Evolutionary conservation across 164 flowering plant genomes (phyloP), one percentile per base, ranked within the genome.

Genomic region (Pachysandra terminalis): DNA sequence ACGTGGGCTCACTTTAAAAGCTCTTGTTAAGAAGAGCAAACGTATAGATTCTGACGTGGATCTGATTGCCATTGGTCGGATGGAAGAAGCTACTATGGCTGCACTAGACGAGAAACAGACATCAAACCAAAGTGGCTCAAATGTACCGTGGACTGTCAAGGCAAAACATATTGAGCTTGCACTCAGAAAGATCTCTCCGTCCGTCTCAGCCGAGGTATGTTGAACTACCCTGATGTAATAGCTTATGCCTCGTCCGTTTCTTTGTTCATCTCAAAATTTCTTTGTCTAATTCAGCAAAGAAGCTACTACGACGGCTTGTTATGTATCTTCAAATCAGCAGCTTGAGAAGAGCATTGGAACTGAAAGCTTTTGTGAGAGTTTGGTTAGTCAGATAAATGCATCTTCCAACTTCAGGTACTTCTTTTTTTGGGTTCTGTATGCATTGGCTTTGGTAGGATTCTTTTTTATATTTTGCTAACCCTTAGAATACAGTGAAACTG

Each of bases 1-100:
- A 56, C 91, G 99, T 21, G 92, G 79, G 0, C 68, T 81, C 66
- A 89, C 92, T 68, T 74, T 95, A 57, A 81, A 82, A 79, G 89
- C 95, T 53, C 82, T 87, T 65, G 81, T 82, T 9, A 77, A 88
- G 77, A 83, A 81, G 69, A 90, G n/a, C n/a, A n/a, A 83, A 68
- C 94, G 87, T 49, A 65, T 95, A 52, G 90, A 85, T 77, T 62
- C 80, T 13, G 77, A 76, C 70, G 89, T 89, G 60, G 88, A 95
- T 84, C 74, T 95, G 77, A 59, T 71, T 67, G 86, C 80, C 24
- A 77, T 95, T 62, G 96, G 84, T 2, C 76, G 51, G 53, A 81
- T 73, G 63, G 76, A 83, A 68, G 90, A 85, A 76, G 98, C 97
- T 79, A 86, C 86, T 35, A 81, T 81, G 83, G 76, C 76, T 74